Evolutionary conservation across 2,329 filamentous ascomycete species (phyloP), one percentile per base, ranked within the genome.

Genomic region (Stagonosporopsis vannaccii): DNA sequence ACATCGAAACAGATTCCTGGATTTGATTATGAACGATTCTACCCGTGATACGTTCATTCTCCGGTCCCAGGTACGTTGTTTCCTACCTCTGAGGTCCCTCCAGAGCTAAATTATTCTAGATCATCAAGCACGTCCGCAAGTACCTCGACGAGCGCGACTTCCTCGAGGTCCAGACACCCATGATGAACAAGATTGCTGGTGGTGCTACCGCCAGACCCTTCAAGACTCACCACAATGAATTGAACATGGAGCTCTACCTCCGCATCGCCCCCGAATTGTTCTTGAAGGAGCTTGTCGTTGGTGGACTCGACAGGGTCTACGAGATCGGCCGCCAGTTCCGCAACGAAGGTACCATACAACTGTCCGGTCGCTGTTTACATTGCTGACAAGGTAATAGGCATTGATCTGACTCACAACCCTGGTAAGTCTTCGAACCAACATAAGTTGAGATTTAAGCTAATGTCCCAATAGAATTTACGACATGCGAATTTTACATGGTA

Each of bases 141-240:
- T 99, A 89, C 83, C 91, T 99, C 67, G 91, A 97, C 70, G 85
- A 89, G 66, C 85, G 89, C 50, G 91, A 94, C 69, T 99, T 99
- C 77, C 83, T 92, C 52, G 93, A 97, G 76, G 93, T 98, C 23
- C 92, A 98, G 80, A 99, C 95, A 0, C 72, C 95, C 5, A 97
- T 98, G 87, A 93, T 99, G 85, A 96, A 97, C 76, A 86, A 90
- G 70, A 96, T 97, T 73, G 92, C 95, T 26, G 96, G 95, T 67
- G 95, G 95, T 74, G 95, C 95, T 30, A 98, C 95, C 1, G 95
- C 95, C 56, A 92, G 90, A 81, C 95, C 95, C 5, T 99, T 99
- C 79, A 83, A 90, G 66, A 98, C 95, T 13, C 90, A 96, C 78
- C 95, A 98, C 82, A 99, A 99, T 78, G 95, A 98, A 49, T 85